Base-by-base conservation (phyloP, 257 asterid genomes). In the Jaltomata sinuosa region DNA sequence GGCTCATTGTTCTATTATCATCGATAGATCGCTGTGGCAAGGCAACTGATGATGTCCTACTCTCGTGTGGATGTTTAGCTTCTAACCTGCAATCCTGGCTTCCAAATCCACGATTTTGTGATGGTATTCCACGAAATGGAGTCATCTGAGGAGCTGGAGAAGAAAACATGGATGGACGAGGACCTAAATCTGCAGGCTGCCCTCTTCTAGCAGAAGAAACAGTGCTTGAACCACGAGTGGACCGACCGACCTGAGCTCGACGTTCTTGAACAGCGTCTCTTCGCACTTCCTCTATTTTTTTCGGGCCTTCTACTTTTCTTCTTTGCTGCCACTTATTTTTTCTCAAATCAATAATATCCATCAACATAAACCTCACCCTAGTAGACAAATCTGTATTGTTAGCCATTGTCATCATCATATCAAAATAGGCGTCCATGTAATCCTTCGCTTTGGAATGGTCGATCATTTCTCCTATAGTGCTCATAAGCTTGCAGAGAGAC, bases 291-390 rank as follows among this genome's bases (percentile, higher is more conserved):
- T 89, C 89, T 40, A 86, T 83, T 61, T 87, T 89, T 81, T 89
- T 85, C 3, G 91, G 91, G 29, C 89, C 89, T 77, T 89, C 91
- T 62, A 89, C 89, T 85, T 87, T 87, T 79, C 88, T 84, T 82
- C 91, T 89, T 19, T 89, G 89, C 81, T 89, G 85, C 91, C 91
- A 89, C 81, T 81, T 89, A 61, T 87, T 87, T 55, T 87, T 85
- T 59, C 91, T 89, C 65, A 89, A 67, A 83, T 89, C 91, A 83
- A 85, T 87, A 32, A 81, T 83, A 80, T 89, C 91, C 82, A 84
- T 89, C 42, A 89, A 62, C 89, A 89, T 89, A 79, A 89, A 89
- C 83, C 86, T 87, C 76, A 87, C 45, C 82, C 87, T 89, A 9
- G 89, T 80, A 21, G 89, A 87, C 64, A 87, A 29, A 4, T 85